A percentile compares a stretch with the other conserved stretches of the same genome.
Conservation (phyloP, 768 basidiomycete species). For the Tylopilus sp. region DNA sequence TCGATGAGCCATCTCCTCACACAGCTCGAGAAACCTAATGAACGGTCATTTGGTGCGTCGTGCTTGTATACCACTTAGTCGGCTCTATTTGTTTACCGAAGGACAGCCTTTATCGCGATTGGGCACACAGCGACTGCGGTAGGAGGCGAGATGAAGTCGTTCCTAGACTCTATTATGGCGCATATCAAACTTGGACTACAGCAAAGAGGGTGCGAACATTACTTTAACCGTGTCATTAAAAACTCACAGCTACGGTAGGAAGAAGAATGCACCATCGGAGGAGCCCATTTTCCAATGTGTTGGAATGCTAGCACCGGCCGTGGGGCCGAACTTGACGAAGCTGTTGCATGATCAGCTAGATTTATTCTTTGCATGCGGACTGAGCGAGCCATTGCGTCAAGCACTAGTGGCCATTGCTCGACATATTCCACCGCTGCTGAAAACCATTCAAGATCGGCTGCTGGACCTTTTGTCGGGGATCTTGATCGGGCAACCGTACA, state of each 20-base stretch:
- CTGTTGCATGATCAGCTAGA: slow-evolving; percentile 95
- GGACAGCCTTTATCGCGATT: slow-evolving; percentile 88
- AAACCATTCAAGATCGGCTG: slow-evolving; percentile 93
- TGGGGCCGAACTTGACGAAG: slow-evolving; percentile 94
- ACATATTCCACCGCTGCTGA: slow-evolving; percentile 85
- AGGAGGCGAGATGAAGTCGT: slow-evolving; percentile 92
- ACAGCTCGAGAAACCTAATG: slow-evolving; percentile 84
- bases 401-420: slow-evolving; percentile 82
- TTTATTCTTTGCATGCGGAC: slow-evolving; percentile 90
- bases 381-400: slow-evolving; percentile 84
- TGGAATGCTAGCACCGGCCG: slow-evolving; percentile 91
- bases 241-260: slow-evolving; percentile 35
- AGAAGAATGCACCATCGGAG: slow-evolving; percentile 90
- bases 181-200: slow-evolving; percentile 90
- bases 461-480: slow-evolving; percentile 80
- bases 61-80: slow-evolving; percentile 10
- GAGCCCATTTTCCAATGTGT: slow-evolving; percentile 98
- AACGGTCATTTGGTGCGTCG: slow-evolving; percentile 74
- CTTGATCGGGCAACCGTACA: slow-evolving; percentile 81
- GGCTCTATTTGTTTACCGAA: not conserved
- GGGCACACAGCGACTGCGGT: slow-evolving; percentile 93
- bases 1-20: slow-evolving; percentile 89
- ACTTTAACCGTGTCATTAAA: not conserved
- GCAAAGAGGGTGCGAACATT: slow-evolving; percentile 64
- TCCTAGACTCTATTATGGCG: slow-evolving; percentile 86